Conservation (phyloP, 495 filamentous ascomycete genomes). For the Aspergillus nidulans region DNA sequence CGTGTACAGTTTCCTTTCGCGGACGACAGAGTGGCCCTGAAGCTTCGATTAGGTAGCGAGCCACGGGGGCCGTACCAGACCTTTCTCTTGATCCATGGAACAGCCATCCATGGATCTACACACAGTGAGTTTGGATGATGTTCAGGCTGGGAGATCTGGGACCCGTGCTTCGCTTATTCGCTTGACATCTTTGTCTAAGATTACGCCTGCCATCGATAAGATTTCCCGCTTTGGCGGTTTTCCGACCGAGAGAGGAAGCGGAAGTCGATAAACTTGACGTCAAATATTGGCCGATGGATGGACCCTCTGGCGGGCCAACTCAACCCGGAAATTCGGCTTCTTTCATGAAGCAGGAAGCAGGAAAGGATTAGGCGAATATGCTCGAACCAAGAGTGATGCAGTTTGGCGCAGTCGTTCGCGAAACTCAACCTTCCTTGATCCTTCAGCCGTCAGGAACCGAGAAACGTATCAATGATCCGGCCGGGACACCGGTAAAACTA, state of each 20-base stretch:
- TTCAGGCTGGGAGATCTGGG: not conserved
- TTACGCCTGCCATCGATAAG: not conserved
- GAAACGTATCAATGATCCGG: not conserved
- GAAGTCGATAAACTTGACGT: slow-evolving; percentile 5
- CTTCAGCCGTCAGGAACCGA: not conserved
- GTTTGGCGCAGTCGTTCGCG: not conserved
- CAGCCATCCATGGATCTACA: not conserved
- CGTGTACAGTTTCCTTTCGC: slow-evolving; percentile 1
- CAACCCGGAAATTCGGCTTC: not conserved
- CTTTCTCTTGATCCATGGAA: not conserved
- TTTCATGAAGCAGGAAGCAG: not conserved
- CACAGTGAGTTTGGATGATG: not conserved
- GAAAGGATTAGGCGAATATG: not conserved
- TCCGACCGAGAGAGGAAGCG: slow-evolving; percentile 7
- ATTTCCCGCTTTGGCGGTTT: not conserved
- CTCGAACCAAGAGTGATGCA: not conserved
- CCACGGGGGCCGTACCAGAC: not conserved
- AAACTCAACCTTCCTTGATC: not conserved
- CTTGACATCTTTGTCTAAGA: not conserved
- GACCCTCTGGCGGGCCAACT: not conserved
- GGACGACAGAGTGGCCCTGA: not conserved
- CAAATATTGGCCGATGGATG: not conserved
- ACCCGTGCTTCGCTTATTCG: slow-evolving; percentile 1
- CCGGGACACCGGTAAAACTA: not conserved
- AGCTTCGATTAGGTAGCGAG: not conserved